Base-by-base conservation (phyloP, 2,329 filamentous ascomycete species). In the Ascomycota sp. region DNA sequence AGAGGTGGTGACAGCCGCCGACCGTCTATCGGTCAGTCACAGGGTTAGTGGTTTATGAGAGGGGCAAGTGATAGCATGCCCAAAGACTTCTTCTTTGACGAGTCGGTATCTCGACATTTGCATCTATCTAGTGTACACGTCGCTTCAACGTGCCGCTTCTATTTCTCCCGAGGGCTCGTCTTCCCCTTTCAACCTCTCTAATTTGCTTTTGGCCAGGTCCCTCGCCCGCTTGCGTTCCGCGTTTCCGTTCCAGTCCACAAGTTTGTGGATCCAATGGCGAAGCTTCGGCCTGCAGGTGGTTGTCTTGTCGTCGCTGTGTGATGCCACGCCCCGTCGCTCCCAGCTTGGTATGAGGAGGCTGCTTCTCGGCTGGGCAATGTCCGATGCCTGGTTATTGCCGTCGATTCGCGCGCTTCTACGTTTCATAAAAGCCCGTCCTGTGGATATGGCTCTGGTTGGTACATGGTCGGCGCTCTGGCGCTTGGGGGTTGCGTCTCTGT, bases 361-460 rank as follows among this genome's bases (percentile, higher is more conserved):
- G 4, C 9, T 10, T 4, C 9, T 5, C 3, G 31, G 26, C 11
- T 20, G 11, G 25, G n/a, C n/a, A 8, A 19, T 17, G 4, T 25
- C 29, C 2, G 11, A 25, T 28, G 29, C 23, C 28, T 13, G 20
- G 19, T 33, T n/a, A 12, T n/a, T n/a, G n/a, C n/a, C n/a, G n/a
- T n/a, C n/a, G 15, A 31, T 15, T 38, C 32, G 35, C 10, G 30
- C 24, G 21, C 31, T 36, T 17, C 42, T 38, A 17, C 36, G 40
- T 30, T 37, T 39, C 41, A 45, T 41, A 21, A 43, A 45, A 5
- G 39, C 35, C 27, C 40, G 36, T 8, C 43, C 43, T 7, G 41
- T 40, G 13, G 43, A 46, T 20, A 41, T 33, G 17, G 40, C 34
- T 23, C 43, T 36, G 20, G 29, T 32, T 7, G 43, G 39, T 10